Evolutionary conservation across 164 flowering plant species (phyloP), one percentile per base, ranked within the genome.

Genomic region (Cinnamomum chago): DNA sequence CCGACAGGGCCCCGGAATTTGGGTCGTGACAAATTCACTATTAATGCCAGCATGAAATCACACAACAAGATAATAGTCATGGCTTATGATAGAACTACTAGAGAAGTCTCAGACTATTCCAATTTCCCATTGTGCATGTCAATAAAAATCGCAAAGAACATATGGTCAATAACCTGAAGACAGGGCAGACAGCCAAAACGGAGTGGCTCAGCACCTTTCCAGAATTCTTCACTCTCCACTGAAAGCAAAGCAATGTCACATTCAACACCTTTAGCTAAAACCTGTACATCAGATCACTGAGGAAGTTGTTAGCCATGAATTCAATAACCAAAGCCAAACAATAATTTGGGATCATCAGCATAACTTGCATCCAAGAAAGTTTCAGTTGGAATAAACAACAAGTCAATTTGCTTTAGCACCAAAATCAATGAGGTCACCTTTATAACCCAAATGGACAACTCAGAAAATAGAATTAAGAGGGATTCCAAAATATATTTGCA

Each of bases 191-290:
- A 86, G 40, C 99, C 99, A 75, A 96, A 79, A 3, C 79, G 74
- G 22, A 94, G 95, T 64, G 99, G 90, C 80, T 93, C 93, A 27
- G 89, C 90, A 76, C 89, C 97, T 81, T 87, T 83, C 99, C 99
- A 96, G 78, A 96, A 96, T 66, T 90, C 90, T 79, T 90, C 84
- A 79, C 81, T 92, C 82, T 96, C 99, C 18, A 96, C 98, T 51
- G 97, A 88, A 78, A 96, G 94, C 80, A 96, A 84, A 80, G 99
- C 99, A 86, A 96, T 86, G 78, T 96, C 99, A 81, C 99, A 94
- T 78, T 92, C 98, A 67, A 94, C 83, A 67, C 98, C 99, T 87
- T 86, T 86, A 68, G 98, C 99, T 76, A 95, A 83, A 79, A 93
- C 99, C 99, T 95, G 88, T 50, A 73, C 25, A 84, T 5, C 60